These are phyloP conservation scores for Fraxinus sp. DNA, from an alignment of 305 asterid genomes.

Conservation along the genomic window DNA sequence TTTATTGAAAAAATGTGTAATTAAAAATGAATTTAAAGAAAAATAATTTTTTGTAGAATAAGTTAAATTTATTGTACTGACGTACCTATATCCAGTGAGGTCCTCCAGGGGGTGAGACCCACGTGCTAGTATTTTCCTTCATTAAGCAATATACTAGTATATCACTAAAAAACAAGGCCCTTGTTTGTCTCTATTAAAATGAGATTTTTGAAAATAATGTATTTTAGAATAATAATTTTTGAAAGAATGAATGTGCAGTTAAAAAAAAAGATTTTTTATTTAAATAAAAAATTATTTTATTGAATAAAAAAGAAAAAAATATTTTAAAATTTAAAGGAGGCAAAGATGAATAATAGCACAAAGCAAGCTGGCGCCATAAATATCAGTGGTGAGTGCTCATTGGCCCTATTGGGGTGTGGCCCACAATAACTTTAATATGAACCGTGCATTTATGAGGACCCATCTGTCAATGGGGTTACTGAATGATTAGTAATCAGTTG, in stretches of 20 bases:
- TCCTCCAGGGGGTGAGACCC: conserved; percentile 35
- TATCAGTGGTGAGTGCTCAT: conserved; percentile 66
- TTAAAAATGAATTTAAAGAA: too few species aligned
- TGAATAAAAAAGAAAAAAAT: too few species aligned
- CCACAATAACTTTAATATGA: conserved; percentile 40
- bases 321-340: too few species aligned
- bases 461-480: conserved; percentile 50
- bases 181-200: too few species aligned
- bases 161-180: too few species aligned
- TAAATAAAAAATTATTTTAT: conserved; percentile 1
- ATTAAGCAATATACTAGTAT: conserved; percentile 2
- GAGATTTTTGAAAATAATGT: too few species aligned
- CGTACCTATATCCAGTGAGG: too few species aligned
- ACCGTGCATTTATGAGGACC: conserved; percentile 50
- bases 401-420: conserved; percentile 42
- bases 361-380: conserved; percentile 63
- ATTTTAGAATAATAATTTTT: too few species aligned
- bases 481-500: conserved; percentile 50
- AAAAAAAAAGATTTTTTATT: not conserved
- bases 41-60: too few species aligned
- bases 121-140: conserved; percentile 47
- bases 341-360: not conserved
- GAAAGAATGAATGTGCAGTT: too few species aligned
- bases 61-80: too few species aligned
- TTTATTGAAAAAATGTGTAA: too few species aligned